These are phyloP conservation scores for Cicer pinnatifidum DNA, from an alignment of 306 rosid species.

Conservation along the genomic window DNA sequence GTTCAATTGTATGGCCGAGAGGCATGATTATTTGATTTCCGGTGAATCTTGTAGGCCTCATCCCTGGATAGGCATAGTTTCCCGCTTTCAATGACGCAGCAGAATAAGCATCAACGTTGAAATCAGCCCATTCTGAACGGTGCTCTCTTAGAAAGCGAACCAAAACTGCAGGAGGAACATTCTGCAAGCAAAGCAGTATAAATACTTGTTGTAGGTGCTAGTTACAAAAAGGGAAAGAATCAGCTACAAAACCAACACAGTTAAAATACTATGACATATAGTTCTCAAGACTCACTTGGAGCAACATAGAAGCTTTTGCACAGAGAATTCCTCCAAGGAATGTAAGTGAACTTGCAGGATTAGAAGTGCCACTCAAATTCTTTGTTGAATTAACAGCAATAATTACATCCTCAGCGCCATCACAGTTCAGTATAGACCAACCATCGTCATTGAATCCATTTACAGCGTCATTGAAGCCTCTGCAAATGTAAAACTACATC, in stretches of 20 bases:
- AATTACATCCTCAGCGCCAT: conserved; percentile 89
- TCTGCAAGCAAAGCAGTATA: conserved; percentile 57
- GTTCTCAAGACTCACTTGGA: conserved; percentile 68
- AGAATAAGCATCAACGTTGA: conserved; percentile 89
- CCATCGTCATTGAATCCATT: conserved; percentile 98
- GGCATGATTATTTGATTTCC: conserved; percentile 99
- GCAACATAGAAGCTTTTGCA: conserved; percentile 97
- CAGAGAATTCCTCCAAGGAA: conserved; percentile 92
- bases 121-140: conserved; percentile 99
- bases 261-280: conserved; percentile 9
- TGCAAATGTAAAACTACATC: conserved; percentile 40
- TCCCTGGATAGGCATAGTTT: conserved; percentile 80
- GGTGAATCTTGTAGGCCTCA: conserved; percentile 91
- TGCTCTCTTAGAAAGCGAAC: conserved; percentile 97
- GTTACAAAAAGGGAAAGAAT: background rate
- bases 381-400: conserved; percentile 78
- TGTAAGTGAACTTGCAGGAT: conserved; percentile 71
- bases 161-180: conserved; percentile 88
- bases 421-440: conserved; percentile 82
- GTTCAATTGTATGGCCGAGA: conserved; percentile 93
- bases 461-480: conserved; percentile 96
- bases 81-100: conserved; percentile 86
- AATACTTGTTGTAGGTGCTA: background rate
- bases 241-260: background rate
- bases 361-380: conserved; percentile 66